These are phyloP conservation scores for Piper longum DNA, from an alignment of 164 flowering plant species.

Conservation along the genomic window DNA sequence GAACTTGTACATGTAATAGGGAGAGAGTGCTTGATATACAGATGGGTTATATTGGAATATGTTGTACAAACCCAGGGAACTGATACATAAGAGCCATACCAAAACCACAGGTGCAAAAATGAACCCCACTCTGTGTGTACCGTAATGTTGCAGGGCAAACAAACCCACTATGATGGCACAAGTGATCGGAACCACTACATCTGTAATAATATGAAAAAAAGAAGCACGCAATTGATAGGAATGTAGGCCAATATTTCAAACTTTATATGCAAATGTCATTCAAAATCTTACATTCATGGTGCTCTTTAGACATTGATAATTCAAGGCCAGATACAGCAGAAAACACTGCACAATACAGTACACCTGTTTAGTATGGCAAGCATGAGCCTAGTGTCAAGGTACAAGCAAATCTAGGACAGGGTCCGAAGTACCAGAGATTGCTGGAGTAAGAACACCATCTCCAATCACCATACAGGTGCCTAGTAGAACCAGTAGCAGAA, in stretches of 20 bases:
- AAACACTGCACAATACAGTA: constrained; percentile 33
- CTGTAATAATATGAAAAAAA: constrained; percentile 27
- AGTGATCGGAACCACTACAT: constrained; percentile 68
- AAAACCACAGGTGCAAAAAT: constrained; percentile 77
- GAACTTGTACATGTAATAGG: constrained; percentile 84
- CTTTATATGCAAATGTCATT: neutral
- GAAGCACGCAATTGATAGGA: too few relatives aligned
- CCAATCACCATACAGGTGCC: constrained; percentile 97
- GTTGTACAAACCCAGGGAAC: constrained; percentile 76
- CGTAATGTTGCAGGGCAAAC: constrained; percentile 79
- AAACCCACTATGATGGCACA: constrained; percentile 62
- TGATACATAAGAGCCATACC: constrained; percentile 79
- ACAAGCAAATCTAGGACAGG: neutral
- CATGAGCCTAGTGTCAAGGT: too few relatives aligned
- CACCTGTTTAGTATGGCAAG: neutral
- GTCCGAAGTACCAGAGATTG: constrained; percentile 57
- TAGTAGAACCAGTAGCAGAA: constrained; percentile 63
- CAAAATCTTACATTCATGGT: constrained; percentile 54
- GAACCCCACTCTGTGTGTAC: constrained; percentile 83
- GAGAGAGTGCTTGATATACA: constrained; percentile 81
- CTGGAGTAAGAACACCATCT: constrained; percentile 79
- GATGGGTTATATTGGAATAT: constrained; percentile 72
- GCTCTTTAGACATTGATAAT: constrained; percentile 69
- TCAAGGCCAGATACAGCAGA: constrained; percentile 88
- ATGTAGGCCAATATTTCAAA: too few relatives aligned